Base-by-base conservation (phyloP, 305 asterid genomes). In the Vinca major region DNA sequence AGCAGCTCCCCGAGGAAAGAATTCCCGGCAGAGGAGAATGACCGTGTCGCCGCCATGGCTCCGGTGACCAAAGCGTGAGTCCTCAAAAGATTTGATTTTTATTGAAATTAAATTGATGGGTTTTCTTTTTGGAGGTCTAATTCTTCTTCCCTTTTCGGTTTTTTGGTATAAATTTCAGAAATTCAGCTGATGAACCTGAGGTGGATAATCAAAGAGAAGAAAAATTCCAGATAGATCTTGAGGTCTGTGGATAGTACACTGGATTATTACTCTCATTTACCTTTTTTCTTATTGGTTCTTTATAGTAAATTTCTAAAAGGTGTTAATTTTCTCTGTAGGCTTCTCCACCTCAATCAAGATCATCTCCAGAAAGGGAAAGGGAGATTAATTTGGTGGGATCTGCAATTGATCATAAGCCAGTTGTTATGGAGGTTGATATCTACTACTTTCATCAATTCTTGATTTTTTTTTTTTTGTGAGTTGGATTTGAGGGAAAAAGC, bases 261-360 rank as follows among this genome's bases (percentile, higher is more conserved):
- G 51, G 33, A 72, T 63, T n/a, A n/a, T 26, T 2, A 5, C 49
- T 26, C 61, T 60, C 14, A 51, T 43, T 50, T 1, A 47, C 3
- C 12, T 3, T 48, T 26, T 54, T 67, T 68, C 20, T 43, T 62
- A 45, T 60, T 71, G 65, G 40, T 43, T 41, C 20, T 64, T 20
- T 39, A 33, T 73, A 50, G 62, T 55, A 71, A 73, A 57, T 63
- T 66, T 62, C 63, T 44, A 44, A 61, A 61, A 41, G 44, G 58
- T 44, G 40, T 68, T 26, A 26, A 26, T 26, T 26, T 63, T 16
- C 14, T 72, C 73, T 82, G 70, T 74, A 93, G 98, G 96, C 96
- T 64, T 90, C 97, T 54, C 99, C 96, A n/a, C 96, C 96, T 0
- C 96, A 77, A 67, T 78, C 12, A 43, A 82, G 86, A 76, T 75